Evolutionary conservation across 176 grass and related monocot species (phyloP).

Genomic region (Hyparrhenia diplandra): DNA sequence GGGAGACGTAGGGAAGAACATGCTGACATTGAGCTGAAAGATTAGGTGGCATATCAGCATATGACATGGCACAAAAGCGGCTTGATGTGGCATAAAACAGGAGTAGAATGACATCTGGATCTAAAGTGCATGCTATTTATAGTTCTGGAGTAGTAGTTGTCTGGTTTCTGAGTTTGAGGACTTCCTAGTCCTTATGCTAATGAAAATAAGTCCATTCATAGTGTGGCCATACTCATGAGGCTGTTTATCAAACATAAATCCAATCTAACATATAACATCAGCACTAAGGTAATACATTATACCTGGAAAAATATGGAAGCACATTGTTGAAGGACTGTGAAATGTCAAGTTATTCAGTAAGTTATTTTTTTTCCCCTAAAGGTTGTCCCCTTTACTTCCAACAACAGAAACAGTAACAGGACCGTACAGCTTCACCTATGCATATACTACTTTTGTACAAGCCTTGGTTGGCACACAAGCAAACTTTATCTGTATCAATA

Average conservation of each 20-base stretch:
- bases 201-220: neutral
- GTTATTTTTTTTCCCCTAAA: neutral
- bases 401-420: neutral
- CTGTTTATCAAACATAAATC: neutral
- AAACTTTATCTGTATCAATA: neutral
- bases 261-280: neutral
- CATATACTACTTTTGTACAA: neutral
- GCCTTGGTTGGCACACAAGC: neutral
- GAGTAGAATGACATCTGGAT: neutral
- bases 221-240: neutral
- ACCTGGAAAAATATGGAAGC: neutral
- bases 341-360: neutral
- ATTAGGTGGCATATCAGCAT: neutral
- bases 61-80: neutral
- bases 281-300: neutral
- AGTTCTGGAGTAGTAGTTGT: neutral
- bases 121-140: neutral
- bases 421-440: neutral
- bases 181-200: neutral
- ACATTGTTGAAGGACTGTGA: neutral
- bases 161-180: neutral
- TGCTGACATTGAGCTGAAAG: neutral
- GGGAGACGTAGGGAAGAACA: neutral
- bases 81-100: neutral
- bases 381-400: neutral